Conservation (phyloP, 208 protist species). For the Crithidia brevicula region DNA sequence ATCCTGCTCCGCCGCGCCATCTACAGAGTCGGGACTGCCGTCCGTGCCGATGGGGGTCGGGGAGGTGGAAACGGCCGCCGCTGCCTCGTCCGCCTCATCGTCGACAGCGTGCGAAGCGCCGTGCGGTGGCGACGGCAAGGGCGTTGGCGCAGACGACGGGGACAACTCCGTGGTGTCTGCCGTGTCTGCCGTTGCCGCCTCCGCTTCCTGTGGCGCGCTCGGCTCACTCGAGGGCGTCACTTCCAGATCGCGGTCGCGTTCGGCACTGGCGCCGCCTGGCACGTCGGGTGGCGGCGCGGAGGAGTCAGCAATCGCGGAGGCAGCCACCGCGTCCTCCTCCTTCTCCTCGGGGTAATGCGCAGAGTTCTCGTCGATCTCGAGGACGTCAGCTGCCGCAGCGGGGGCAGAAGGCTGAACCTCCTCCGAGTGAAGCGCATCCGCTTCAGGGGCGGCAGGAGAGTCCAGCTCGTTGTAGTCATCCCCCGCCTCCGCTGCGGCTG, state of each 20-base stretch:
- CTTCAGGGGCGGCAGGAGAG: not conserved
- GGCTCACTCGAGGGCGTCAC: not conserved
- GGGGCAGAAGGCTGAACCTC: not conserved
- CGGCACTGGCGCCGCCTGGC: not conserved
- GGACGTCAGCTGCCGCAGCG: not conserved
- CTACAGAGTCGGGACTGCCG: conserved; percentile 14
- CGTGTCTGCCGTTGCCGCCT: too few species aligned
- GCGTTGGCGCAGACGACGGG: not conserved
- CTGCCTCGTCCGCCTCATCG: conserved; percentile 9
- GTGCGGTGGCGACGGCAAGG: not conserved
- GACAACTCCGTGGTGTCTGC: too few species aligned
- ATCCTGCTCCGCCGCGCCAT: conserved; percentile 26
- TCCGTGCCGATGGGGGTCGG: not conserved
- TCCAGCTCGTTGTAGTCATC: not conserved
- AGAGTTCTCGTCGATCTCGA: conserved; percentile 4
- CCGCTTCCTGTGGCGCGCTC: not conserved
- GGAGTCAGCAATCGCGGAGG: conserved; percentile 16
- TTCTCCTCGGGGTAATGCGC: conserved; percentile 8
- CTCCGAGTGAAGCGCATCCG: not conserved
- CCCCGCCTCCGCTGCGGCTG: conserved; percentile 1
- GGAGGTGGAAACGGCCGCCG: not conserved
- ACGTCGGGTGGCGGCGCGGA: not conserved
- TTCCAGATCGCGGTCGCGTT: conserved; percentile 9
- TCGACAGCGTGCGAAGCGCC: conserved; percentile 8
- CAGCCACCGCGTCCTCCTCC: conserved; percentile 13